These are phyloP conservation scores for Leptographium galeiforme DNA, from an alignment of 2,329 filamentous ascomycete genomes.

Conservation along the genomic window DNA sequence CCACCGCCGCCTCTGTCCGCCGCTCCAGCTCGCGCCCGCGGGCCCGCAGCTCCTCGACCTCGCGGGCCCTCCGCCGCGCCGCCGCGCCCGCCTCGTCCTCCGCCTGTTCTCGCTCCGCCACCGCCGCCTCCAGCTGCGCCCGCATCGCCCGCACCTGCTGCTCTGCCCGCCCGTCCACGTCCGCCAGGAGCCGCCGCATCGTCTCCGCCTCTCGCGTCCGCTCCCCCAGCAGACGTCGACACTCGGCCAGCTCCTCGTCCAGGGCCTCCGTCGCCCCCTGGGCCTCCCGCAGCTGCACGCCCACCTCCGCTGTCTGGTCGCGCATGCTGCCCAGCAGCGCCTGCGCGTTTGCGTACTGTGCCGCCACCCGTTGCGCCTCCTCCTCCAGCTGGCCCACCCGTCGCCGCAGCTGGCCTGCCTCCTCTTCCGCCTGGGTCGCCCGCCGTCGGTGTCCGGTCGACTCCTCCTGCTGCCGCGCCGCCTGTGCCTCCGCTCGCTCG, in stretches of 20 bases:
- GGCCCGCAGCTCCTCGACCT: conserved; percentile 73
- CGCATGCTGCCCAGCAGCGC: conserved; percentile 83
- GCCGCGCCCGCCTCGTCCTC: conserved; percentile 80
- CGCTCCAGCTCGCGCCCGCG: conserved; percentile 73
- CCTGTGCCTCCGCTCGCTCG: conserved; percentile 58
- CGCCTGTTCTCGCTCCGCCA: conserved; percentile 86
- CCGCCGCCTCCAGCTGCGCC: conserved; percentile 70
- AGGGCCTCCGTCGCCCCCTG: conserved; percentile 69
- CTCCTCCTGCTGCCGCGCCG: conserved; percentile 61
- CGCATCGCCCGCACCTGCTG: conserved; percentile 77
- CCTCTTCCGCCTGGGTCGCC: conserved; percentile 57
- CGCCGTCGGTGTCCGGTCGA: conserved; percentile 49
- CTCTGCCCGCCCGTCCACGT: conserved; percentile 75
- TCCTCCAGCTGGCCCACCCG: conserved; percentile 49
- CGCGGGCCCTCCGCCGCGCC: conserved; percentile 62
- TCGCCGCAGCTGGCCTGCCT: conserved; percentile 51
- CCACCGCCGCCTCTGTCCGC: conserved; percentile 56
- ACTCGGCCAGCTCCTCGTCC: conserved; percentile 84
- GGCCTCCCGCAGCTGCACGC: conserved; percentile 82
- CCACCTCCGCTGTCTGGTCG: conserved; percentile 78
- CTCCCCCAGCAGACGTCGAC: conserved; percentile 74
- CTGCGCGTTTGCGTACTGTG: conserved; percentile 76
- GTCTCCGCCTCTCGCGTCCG: conserved; percentile 86
- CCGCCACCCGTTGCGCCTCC: conserved; percentile 51
- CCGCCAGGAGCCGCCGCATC: conserved; percentile 77